Evolutionary conservation across 257 asterid genomes (phyloP).

Genomic region (Sherardia arvensis): DNA sequence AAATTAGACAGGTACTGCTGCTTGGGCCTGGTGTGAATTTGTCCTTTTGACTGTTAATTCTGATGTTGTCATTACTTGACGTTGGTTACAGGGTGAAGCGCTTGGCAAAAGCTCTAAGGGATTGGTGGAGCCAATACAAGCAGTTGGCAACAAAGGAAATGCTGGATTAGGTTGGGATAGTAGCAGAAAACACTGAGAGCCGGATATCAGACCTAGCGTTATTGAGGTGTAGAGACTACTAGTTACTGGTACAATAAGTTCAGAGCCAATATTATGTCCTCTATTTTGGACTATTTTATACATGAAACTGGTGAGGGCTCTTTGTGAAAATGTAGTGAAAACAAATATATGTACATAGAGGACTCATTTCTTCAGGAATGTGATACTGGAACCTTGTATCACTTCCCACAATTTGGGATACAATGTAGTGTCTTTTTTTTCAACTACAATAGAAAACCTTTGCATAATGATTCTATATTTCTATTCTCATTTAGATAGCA

Average conservation of each 20-base stretch:
- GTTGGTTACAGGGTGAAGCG: slow-evolving; percentile 54
- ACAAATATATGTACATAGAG: no score
- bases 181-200: slow-evolving; percentile 34
- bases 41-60: neutral
- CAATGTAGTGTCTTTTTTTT: no score
- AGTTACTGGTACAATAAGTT: neutral
- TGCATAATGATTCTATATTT: no score
- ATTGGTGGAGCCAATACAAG: slow-evolving; percentile 63
- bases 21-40: neutral
- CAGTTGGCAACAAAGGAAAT: slow-evolving; percentile 74
- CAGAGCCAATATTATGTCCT: neutral
- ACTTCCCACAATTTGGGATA: no score
- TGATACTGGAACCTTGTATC: no score
- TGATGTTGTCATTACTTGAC: neutral
- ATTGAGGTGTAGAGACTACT: neutral
- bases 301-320: no score
- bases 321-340: no score
- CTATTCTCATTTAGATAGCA: no score
- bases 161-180: slow-evolving; percentile 85
- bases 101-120: slow-evolving; percentile 68
- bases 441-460: no score
- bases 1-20: no score
- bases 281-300: no score
- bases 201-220: neutral
- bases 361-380: no score